These are phyloP conservation scores for Fusarium avenaceum DNA, from an alignment of 2,329 filamentous ascomycete species.

Conservation along the genomic window DNA sequence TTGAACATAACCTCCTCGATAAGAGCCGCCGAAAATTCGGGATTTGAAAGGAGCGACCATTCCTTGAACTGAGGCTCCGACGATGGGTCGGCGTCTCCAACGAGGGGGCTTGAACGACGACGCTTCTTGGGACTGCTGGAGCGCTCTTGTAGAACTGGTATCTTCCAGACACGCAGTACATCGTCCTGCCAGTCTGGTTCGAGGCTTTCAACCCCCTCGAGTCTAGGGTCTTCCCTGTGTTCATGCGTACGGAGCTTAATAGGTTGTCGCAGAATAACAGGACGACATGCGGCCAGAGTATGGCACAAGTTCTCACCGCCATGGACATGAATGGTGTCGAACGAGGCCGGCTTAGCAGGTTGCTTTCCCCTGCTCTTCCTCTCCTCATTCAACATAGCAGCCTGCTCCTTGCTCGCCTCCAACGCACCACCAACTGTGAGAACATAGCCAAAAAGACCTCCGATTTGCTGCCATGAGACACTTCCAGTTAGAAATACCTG, in stretches of 20 bases:
- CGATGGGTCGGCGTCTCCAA: conserved; percentile 11
- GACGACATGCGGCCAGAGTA: conserved; percentile 82
- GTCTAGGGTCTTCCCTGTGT: conserved; percentile 63
- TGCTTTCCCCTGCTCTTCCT: conserved; percentile 57
- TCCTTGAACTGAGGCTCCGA: conserved; percentile 33
- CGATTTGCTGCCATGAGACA: conserved; percentile 80
- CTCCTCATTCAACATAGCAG: conserved; percentile 57
- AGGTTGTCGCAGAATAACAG: conserved; percentile 88
- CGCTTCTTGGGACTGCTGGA: conserved; percentile 56
- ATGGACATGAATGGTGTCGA: conserved; percentile 73
- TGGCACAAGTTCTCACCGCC: conserved; percentile 86
- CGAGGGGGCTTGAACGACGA: conserved; percentile 43
- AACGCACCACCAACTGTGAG: conserved; percentile 83
- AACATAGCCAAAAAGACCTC: conserved; percentile 87
- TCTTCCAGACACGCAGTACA: conserved; percentile 86
- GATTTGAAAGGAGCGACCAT: conserved; percentile 46
- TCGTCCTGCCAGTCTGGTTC: conserved; percentile 81
- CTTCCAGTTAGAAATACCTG: conserved; percentile 87
- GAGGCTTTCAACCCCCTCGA: conserved; percentile 42
- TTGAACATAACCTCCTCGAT: conserved; percentile 56
- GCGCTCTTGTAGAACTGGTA: conserved; percentile 63
- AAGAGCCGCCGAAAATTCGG: conserved; percentile 50
- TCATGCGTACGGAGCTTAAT: conserved; percentile 81
- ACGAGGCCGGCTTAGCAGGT: conserved; percentile 40
- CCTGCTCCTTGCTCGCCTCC: conserved; percentile 60